Evolutionary conservation across 2,329 filamentous ascomycete genomes (phyloP), one percentile per base, ranked within the genome.

Genomic region (Shiraia bambusicola): DNA sequence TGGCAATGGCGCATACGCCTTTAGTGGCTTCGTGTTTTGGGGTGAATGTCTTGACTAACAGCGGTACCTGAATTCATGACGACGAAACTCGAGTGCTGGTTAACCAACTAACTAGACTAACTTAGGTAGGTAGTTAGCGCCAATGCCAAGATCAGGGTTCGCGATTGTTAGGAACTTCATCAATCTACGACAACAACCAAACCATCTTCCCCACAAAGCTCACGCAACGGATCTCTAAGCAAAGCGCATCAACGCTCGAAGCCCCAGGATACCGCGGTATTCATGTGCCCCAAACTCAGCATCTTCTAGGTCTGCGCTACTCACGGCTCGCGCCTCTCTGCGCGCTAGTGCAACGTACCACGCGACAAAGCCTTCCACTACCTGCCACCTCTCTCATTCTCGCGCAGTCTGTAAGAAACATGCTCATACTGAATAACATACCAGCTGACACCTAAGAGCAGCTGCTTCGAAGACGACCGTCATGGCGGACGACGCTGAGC

Each of bases 401-500:
- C 45, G 41, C 42, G 40, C 49, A 29, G 32, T 32, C 40, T 31
- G 46, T 53, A 50, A 37, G 35, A 43, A 29, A 30, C 42, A 51
- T 40, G 39, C 39, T n/a, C 35, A 31, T n/a, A 37, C 34, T 39
- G 36, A 31, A 28, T 31, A 16, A 28, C 42, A 27, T 32, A 28
- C 28, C 12, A 35, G 50, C 47, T 55, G 45, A 56, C 45, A 34
- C 37, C 35, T 28, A 26, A 37, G 22, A 42, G 34, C 37, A 47
- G 36, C 36, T 34, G 27, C 19, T 17, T 35, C 30, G 17, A 14
- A 37, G 13, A 36, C 33, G 38, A 43, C 51, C 47, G 44, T 42
- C 36, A 79, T 79, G 76, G 73, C 75, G 40, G 76, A 75, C 56
- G 76, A 76, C 56, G 70, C 73, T 45, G 76, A 80, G 64, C 67